Conservation (phyloP, 2,329 filamentous ascomycete species). For the Fulvia fulva region DNA sequence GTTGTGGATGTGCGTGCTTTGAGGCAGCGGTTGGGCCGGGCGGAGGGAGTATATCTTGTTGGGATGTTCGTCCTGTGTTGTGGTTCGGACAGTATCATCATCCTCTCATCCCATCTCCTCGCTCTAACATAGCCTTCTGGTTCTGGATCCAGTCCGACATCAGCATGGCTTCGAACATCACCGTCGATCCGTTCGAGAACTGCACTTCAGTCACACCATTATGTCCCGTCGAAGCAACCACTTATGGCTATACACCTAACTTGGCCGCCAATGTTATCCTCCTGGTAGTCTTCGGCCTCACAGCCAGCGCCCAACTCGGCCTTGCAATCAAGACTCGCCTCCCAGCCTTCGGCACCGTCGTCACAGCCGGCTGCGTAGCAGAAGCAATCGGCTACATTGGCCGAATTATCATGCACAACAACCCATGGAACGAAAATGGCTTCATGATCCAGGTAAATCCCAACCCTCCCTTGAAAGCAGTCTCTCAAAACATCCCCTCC, state of each 20-base stretch:
- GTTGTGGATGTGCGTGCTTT: too few relatives aligned
- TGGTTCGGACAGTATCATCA: too few relatives aligned
- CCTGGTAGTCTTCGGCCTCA: constrained; percentile 34
- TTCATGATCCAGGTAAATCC: constrained; percentile 36
- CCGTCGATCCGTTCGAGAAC: background rate
- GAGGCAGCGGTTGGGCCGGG: too few relatives aligned
- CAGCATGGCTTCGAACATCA: background rate
- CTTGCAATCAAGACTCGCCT: constrained; percentile 34
- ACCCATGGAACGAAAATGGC: constrained; percentile 39
- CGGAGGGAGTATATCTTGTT: too few relatives aligned
- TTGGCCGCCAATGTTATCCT: constrained; percentile 38
- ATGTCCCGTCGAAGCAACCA: constrained; percentile 3
- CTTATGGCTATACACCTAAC: constrained; percentile 34
- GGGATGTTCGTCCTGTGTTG: too few relatives aligned
- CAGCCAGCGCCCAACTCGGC: constrained; percentile 32
- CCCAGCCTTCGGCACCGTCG: constrained; percentile 38
- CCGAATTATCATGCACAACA: constrained; percentile 39
- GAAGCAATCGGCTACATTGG: constrained; percentile 43
- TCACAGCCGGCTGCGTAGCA: constrained; percentile 38
- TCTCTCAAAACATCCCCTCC: too few relatives aligned
- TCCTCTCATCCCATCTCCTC: too few relatives aligned
- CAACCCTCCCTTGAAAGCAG: too few relatives aligned
- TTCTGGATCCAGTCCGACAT: too few relatives aligned
- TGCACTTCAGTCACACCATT: constrained; percentile 5
- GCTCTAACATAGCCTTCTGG: too few relatives aligned